Conservation (phyloP, 169 alveolate genomes). For the Eimeria zaria region DNA sequence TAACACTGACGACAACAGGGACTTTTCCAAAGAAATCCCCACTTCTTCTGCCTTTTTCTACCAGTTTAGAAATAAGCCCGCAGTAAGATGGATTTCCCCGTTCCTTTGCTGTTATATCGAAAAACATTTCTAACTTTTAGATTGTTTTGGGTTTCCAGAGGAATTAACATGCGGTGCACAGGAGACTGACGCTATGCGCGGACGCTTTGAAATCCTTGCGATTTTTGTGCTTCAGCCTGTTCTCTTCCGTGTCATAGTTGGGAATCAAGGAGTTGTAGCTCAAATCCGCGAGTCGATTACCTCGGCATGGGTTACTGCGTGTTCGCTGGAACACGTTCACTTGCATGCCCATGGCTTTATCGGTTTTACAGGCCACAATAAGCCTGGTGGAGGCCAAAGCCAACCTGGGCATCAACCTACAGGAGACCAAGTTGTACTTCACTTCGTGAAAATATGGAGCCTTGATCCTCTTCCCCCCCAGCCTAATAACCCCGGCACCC, state of each 20-base stretch:
- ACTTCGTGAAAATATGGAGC: conserved; percentile 84
- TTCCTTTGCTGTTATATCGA: conserved; percentile 4
- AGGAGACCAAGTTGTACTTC: conserved; percentile 73
- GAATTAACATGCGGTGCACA: neutral
- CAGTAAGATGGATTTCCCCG: neutral
- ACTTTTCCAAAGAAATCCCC: conserved; percentile 59
- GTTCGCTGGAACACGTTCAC: conserved; percentile 80
- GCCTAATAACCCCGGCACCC: conserved; percentile 7
- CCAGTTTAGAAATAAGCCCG: conserved; percentile 53
- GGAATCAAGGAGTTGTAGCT: conserved; percentile 87
- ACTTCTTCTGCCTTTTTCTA: conserved; percentile 70
- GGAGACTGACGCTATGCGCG: neutral
- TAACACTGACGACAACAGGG: conserved; percentile 73
- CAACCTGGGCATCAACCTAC: conserved; percentile 38
- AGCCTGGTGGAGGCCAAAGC: conserved; percentile 66
- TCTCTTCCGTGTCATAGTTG: conserved; percentile 85
- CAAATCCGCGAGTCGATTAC: conserved; percentile 85
- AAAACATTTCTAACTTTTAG: neutral
- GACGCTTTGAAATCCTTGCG: neutral
- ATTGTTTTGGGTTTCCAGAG: neutral
- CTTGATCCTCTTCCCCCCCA: conserved; percentile 81
- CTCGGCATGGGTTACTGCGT: conserved; percentile 87
- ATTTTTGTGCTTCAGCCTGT: conserved; percentile 59
- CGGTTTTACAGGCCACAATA: conserved; percentile 87
- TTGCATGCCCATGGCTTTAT: conserved; percentile 85